Base-by-base conservation (phyloP, 352 stramenopile species). In the Thalassiosira pacifica region DNA sequence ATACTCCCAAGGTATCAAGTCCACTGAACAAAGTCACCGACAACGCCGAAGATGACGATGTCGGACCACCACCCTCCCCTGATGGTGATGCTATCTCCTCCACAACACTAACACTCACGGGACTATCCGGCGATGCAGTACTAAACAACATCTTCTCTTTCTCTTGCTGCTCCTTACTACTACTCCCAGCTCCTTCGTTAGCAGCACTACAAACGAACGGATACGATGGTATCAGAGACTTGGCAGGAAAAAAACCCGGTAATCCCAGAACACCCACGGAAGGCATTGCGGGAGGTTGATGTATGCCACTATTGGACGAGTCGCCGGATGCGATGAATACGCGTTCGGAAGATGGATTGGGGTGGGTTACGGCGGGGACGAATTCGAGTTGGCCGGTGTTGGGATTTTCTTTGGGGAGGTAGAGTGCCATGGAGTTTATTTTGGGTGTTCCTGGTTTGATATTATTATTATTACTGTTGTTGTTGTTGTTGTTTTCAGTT, bases 331-430 rank as follows among this genome's bases (percentile, higher is more conserved):
- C 88, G 67, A 94, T 94, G 59, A 94, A 94, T 27, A 95, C 80
- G 24, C 89, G 85, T 82, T 93, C 85, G 5, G 79, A 88, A 45
- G 57, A 85, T 40, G 89, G 90, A 85, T 93, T 74, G 11, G 91
- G 90, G 78, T 93, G 92, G 2, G 91, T 60, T 37, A 93, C 70
- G 34, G 89, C 83, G 22, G 91, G 90, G 16, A 91, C 87, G 77
- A 96, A 96, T 83, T 96, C 90, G 2, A 96, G 70, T 57, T 94
- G 88, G 32, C 91, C 92, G 11, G 89, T 92, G 11, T 76, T 67
- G 45, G 34, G 27, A 81, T 96, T 95, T 87, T 96, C 92, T 74
- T 93, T 90, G 5, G 92, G 92, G 11, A 95, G 78, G 73, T 96
- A 96, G 0, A 96, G 70, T 52, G 82, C 80, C 71, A 94, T 94